Evolutionary conservation across 139 green algal species (phyloP).

Genomic region (Tetraselmis chui): DNA sequence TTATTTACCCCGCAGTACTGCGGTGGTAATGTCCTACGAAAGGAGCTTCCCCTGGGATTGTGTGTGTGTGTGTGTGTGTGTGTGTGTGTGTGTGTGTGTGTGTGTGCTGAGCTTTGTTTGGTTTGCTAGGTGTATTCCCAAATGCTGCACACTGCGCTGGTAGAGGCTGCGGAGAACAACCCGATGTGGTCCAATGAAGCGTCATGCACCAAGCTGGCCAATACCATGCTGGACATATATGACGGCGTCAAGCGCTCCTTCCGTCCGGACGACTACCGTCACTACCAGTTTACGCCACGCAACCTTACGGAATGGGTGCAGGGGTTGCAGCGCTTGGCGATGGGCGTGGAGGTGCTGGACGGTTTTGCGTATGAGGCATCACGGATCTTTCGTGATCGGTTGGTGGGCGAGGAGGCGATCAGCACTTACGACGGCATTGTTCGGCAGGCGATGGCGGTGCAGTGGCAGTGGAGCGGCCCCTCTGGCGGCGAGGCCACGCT

Average conservation of each 20-base stretch:
- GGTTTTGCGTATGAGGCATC: slow-evolving; percentile 45
- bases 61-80: slow-evolving; percentile 3
- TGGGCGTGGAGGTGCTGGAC: slow-evolving; percentile 23
- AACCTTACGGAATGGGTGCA: slow-evolving; percentile 51
- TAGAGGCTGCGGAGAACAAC: slow-evolving; percentile 3
- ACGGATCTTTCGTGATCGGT: slow-evolving; percentile 51
- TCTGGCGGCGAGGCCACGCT: neutral
- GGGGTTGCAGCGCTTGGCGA: slow-evolving; percentile 33
- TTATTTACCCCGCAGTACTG: slow-evolving; percentile 1
- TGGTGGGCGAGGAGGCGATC: slow-evolving; percentile 28
- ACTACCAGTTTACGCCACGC: slow-evolving; percentile 62
- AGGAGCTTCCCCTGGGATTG: no score
- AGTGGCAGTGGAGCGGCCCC: neutral
- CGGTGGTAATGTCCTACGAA: no score
- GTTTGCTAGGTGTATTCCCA: neutral
- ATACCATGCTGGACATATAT: slow-evolving; percentile 57
- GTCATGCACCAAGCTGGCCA: slow-evolving; percentile 22
- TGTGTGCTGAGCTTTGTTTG: no score
- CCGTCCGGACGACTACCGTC: slow-evolving; percentile 34
- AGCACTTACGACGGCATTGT: slow-evolving; percentile 32
- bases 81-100: neutral
- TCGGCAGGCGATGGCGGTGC: slow-evolving; percentile 1
- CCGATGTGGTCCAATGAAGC: slow-evolving; percentile 13
- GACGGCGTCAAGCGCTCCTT: slow-evolving; percentile 14
- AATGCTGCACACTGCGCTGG: neutral